These are phyloP conservation scores for Pythium aristosporum DNA, from an alignment of 352 stramenopile species.

Conservation along the genomic window DNA sequence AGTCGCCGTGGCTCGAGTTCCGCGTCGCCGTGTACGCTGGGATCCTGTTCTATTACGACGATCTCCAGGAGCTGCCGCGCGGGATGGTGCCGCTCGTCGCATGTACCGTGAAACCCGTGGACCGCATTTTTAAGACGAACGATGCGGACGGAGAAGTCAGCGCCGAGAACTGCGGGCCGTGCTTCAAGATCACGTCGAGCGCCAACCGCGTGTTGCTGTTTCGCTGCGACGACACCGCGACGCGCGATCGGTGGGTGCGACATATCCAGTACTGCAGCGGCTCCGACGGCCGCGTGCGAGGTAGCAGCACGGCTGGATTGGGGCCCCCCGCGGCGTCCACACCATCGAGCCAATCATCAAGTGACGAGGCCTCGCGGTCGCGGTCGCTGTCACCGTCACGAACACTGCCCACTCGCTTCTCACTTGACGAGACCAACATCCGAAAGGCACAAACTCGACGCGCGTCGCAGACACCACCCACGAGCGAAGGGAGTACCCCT, in stretches of 20 bases:
- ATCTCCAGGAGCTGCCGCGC: slow-evolving; percentile 30
- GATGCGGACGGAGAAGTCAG: slow-evolving; percentile 24
- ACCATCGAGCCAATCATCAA: slow-evolving; percentile 1
- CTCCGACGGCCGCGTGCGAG: neutral
- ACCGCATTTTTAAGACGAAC: slow-evolving; percentile 42
- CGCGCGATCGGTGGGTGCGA: slow-evolving; percentile 25
- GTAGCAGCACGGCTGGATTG: neutral
- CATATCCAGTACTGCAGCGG: slow-evolving; percentile 21
- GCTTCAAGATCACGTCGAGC: slow-evolving; percentile 43
- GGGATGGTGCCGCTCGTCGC: slow-evolving; percentile 36
- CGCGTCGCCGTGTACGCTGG: slow-evolving; percentile 32
- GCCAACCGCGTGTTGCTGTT: slow-evolving; percentile 41
- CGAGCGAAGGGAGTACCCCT: slow-evolving; percentile 17
- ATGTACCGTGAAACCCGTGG: slow-evolving; percentile 34
- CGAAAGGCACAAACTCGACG: slow-evolving; percentile 11
- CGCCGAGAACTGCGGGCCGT: slow-evolving; percentile 38
- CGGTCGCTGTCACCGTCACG: slow-evolving; percentile 12
- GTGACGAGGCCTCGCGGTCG: slow-evolving; percentile 19
- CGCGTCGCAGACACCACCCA: neutral
- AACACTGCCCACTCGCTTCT: slow-evolving; percentile 14
- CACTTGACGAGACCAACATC: slow-evolving; percentile 25
- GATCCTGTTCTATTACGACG: slow-evolving; percentile 42
- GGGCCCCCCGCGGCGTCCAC: slow-evolving; percentile 4
- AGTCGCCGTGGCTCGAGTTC: slow-evolving; percentile 39
- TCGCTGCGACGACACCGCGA: slow-evolving; percentile 23